Conservation (phyloP, 1,139 yeast species). For the Arxiozyma slooffiae region DNA sequence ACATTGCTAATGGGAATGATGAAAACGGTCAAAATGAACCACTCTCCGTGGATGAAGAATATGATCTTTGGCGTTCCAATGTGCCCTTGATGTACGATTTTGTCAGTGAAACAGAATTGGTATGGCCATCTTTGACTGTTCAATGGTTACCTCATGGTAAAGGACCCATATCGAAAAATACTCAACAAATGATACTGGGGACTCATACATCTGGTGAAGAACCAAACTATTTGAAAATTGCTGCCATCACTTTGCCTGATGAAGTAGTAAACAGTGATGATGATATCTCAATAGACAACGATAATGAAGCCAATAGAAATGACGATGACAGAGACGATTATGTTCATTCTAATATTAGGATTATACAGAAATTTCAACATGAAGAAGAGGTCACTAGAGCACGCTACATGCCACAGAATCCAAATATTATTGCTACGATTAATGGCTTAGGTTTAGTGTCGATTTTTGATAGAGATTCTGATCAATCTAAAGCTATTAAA, state of each 20-base stretch:
- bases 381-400: slow-evolving; percentile 69
- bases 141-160: slow-evolving; percentile 56
- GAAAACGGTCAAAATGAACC: slow-evolving; percentile 9
- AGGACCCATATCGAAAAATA: slow-evolving; percentile 11
- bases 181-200: slow-evolving; percentile 52
- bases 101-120: slow-evolving; percentile 65
- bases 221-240: slow-evolving; percentile 66
- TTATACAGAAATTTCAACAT: slow-evolving; percentile 49
- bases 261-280: slow-evolving; percentile 14
- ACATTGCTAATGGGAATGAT: slow-evolving; percentile 1
- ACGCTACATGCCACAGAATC: slow-evolving; percentile 66
- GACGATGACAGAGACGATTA: slow-evolving; percentile 25
- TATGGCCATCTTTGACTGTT: slow-evolving; percentile 73
- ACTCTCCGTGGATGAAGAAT: slow-evolving; percentile 45
- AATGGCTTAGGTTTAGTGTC: slow-evolving; percentile 66
- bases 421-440: slow-evolving; percentile 62
- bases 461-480: slow-evolving; percentile 45
- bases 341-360: slow-evolving; percentile 46
- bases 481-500: slow-evolving; percentile 21
- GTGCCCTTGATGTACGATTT: slow-evolving; percentile 74
- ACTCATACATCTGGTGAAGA: slow-evolving; percentile 83
- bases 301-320: not conserved
- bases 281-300: slow-evolving; percentile 12
- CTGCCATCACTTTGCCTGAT: slow-evolving; percentile 59
- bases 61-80: slow-evolving; percentile 68